Percentiles rank a stretch among this genome's conserved stretches.
These are phyloP conservation scores for Xerocomellus amylosporus DNA, from an alignment of 768 basidiomycete genomes.

Conservation along the genomic window DNA sequence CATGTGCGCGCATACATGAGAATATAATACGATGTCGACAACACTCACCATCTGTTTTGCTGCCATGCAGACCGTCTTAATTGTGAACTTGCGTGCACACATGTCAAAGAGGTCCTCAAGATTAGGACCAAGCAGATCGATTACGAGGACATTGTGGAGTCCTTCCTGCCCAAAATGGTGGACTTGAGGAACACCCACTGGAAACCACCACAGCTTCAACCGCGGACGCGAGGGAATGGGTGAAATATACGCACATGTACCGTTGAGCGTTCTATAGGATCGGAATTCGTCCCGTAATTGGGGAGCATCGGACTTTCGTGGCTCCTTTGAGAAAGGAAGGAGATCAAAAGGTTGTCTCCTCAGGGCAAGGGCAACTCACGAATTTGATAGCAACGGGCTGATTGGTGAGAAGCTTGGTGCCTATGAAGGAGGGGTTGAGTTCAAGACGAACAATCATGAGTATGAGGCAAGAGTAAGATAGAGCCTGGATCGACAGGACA, in stretches of 20 bases:
- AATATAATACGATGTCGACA: not conserved
- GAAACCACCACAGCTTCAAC: slow-evolving; percentile 7
- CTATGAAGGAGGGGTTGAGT: slow-evolving; percentile 40
- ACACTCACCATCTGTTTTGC: slow-evolving; percentile 94
- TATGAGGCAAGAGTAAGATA: not conserved
- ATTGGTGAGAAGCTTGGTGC: slow-evolving; percentile 79
- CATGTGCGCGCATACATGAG: not conserved
- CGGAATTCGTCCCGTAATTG: slow-evolving; percentile 97
- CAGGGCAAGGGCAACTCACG: slow-evolving; percentile 46
- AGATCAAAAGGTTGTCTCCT: slow-evolving; percentile 15
- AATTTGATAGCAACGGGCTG: slow-evolving; percentile 97
- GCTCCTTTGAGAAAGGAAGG: slow-evolving; percentile 56
- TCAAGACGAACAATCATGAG: not conserved
- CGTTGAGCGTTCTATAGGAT: slow-evolving; percentile 91
- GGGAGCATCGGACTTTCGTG: slow-evolving; percentile 95
- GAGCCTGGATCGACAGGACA: slow-evolving; percentile 7
- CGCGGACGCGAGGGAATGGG: slow-evolving; percentile 9
- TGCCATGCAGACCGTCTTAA: slow-evolving; percentile 99
- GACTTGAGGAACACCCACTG: slow-evolving; percentile 96
- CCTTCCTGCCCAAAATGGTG: slow-evolving; percentile 99
- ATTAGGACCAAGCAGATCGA: slow-evolving; percentile 95
- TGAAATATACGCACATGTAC: slow-evolving; percentile 63
- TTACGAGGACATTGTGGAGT: slow-evolving; percentile 91
- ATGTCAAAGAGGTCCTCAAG: slow-evolving; percentile 98
- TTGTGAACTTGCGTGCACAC: slow-evolving; percentile 96